phyloP scores from a whole-genome alignment of 140 eudicot genomes.

The Bidens hawaiensis region DNA sequence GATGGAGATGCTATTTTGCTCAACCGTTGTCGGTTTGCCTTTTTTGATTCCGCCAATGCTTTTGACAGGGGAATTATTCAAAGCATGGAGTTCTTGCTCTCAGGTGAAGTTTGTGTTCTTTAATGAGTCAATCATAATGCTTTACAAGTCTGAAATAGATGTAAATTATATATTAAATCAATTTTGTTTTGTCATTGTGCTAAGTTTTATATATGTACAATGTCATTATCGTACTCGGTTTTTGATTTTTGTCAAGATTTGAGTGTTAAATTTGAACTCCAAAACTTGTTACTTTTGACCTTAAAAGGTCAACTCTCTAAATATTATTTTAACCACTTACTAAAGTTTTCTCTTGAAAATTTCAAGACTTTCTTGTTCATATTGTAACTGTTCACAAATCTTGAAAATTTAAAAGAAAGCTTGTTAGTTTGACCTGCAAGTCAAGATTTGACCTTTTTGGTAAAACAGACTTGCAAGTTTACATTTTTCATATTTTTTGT shows the following conservation, averaged over 20 bases:
- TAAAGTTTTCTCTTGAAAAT: not conserved
- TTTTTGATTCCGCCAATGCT: slow-evolving; percentile 92
- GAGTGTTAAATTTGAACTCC: not conserved
- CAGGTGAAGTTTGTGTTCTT: slow-evolving; percentile 40
- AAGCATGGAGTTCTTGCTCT: slow-evolving; percentile 79
- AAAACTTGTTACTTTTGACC: slow-evolving; percentile 10
- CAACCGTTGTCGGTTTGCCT: slow-evolving; percentile 89
- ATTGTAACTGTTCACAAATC: no score
- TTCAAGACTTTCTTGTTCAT: not conserved
- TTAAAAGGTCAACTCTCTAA: not conserved
- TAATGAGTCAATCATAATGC: not conserved
- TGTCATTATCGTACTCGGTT: not conserved
- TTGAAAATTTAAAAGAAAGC: no score
- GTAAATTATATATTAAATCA: not conserved
- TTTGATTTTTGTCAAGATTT: not conserved
- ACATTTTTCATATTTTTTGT: no score
- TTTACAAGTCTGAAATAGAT: not conserved
- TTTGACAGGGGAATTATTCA: slow-evolving; percentile 76
- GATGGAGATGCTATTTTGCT: slow-evolving; percentile 98
- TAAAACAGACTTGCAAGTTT: no score
- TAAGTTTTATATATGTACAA: not conserved
- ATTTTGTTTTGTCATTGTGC: not conserved
- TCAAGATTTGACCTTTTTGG: no score
- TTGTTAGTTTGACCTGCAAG: no score
- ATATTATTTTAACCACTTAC: not conserved